These are phyloP conservation scores for Verticillium nubilum DNA, from an alignment of 2,329 filamentous ascomycete genomes.

Conservation along the genomic window DNA sequence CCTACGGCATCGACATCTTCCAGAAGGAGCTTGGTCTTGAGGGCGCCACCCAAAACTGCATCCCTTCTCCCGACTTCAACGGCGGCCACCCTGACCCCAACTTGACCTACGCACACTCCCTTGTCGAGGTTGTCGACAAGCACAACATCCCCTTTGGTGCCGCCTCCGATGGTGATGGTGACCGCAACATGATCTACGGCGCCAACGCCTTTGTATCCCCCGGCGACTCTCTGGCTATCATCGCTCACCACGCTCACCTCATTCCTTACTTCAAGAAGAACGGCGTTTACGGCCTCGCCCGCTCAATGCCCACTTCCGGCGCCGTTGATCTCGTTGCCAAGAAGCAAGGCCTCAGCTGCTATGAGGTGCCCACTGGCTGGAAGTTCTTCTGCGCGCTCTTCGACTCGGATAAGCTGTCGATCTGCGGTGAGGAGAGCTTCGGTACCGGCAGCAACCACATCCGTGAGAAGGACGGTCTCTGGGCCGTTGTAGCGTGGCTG, in stretches of 20 bases:
- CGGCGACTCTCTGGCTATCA: conserved; percentile 95
- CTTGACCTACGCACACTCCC: conserved; percentile 90
- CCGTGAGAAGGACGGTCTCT: conserved; percentile 96
- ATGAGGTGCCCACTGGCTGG: conserved; percentile 98
- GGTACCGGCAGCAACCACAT: conserved; percentile 98
- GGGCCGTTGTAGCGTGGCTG: conserved; percentile 95
- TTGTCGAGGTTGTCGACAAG: conserved; percentile 91
- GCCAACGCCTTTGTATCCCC: conserved; percentile 95
- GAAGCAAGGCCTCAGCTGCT: conserved; percentile 84
- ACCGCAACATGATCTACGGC: conserved; percentile 99
- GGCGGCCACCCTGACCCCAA: conserved; percentile 98
- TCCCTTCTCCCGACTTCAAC: conserved; percentile 89
- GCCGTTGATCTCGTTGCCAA: conserved; percentile 95
- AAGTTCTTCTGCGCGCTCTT: conserved; percentile 98
- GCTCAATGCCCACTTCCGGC: conserved; percentile 95
- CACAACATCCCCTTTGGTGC: conserved; percentile 91
- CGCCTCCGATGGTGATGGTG: conserved; percentile 92
- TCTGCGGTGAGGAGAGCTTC: conserved; percentile 97
- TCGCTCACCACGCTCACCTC: conserved; percentile 90
- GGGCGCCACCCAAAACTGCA: conserved; percentile 79
- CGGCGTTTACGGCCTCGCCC: conserved; percentile 89
- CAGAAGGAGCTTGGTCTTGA: conserved; percentile 85
- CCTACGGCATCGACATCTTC: conserved; percentile 93
- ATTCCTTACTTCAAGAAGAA: conserved; percentile 99
- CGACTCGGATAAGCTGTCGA: conserved; percentile 91